Base-by-base conservation (phyloP, 2,329 filamentous ascomycete genomes). In the Ceratocystis cacaofunesta region DNA sequence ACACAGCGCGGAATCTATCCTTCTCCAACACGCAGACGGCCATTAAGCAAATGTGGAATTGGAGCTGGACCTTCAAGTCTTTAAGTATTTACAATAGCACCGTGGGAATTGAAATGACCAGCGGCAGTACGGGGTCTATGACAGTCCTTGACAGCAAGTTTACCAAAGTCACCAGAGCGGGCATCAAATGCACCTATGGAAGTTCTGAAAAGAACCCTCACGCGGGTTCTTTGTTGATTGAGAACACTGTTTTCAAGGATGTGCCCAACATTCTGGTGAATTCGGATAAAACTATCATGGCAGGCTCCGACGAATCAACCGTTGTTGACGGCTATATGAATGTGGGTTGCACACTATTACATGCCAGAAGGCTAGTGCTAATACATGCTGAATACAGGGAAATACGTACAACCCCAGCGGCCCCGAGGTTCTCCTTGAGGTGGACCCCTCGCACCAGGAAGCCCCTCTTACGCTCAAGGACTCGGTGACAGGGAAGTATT, bases 91-190 rank as follows among this genome's bases (percentile, higher is more conserved):
- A 83, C 71, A 79, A 86, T 71, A 88, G 85, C 71, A 76, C 76
- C 8, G 77, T 88, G 41, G 88, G 86, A 12, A 77, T 90, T 66
- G 85, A 89, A 71, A 86, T 90, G 79, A 79, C 78, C 62, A 75
- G 76, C 63, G 76, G 84, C 70, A 82, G 81, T 12, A 87, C 92
- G 30, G 88, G 89, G 46, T 92, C 89, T 0, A 82, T 92, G 28
- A 79, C 89, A 44, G 75, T 95, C 41, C 77, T 92, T 58, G 90
- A 95, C 76, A 89, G 85, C 75, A 81, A 79, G 65, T 84, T 94
- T 68, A 80, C 76, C 67, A 58, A 65, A 41, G 66, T 68, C 25
- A 60, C 28, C 7, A 41, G 61, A 36, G 66, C 61, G 2, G 65
- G 65, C 50, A 62, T 68, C 19, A 65, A 61, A 48, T 62, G 46